Evolutionary conservation across 2,329 filamentous ascomycete species (phyloP).

Genomic region (Cytospora leucostoma): DNA sequence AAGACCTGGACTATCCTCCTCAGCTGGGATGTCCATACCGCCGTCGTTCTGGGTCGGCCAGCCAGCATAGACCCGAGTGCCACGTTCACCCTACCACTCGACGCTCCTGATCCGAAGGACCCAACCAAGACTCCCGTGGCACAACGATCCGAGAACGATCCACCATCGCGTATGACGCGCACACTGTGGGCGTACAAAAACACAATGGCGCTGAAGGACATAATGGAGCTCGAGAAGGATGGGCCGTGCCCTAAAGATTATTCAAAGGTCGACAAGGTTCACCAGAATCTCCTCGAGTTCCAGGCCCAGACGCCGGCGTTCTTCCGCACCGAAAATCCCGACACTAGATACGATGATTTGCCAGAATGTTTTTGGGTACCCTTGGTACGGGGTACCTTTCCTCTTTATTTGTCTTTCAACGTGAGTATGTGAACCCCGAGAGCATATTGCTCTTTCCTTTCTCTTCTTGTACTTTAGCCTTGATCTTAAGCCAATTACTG

Average conservation of each 20-base stretch:
- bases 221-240: slow-evolving; percentile 58
- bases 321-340: slow-evolving; percentile 57
- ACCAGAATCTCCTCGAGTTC: slow-evolving; percentile 51
- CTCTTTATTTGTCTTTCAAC: slow-evolving; percentile 54
- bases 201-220: slow-evolving; percentile 51
- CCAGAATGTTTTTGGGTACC: slow-evolving; percentile 57
- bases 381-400: slow-evolving; percentile 46
- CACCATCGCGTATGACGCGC: slow-evolving; percentile 58
- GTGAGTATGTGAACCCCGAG: slow-evolving; percentile 31
- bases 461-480: too few species aligned
- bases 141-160: slow-evolving; percentile 50
- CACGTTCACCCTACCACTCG: slow-evolving; percentile 54
- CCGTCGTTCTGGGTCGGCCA: slow-evolving; percentile 56
- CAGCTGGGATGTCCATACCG: slow-evolving; percentile 57
- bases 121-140: slow-evolving; percentile 50
- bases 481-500: too few species aligned
- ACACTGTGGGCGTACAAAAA: slow-evolving; percentile 53
- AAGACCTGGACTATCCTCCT: slow-evolving; percentile 59
- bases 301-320: slow-evolving; percentile 52
- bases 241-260: slow-evolving; percentile 58
- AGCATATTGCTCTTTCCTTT: too few species aligned
- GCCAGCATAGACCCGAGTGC: slow-evolving; percentile 54
- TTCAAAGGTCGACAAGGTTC: slow-evolving; percentile 54
- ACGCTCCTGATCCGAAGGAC: slow-evolving; percentile 51
- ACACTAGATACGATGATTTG: slow-evolving; percentile 57